These are phyloP conservation scores for Purshia tridentata DNA, from an alignment of 306 rosid species.

Conservation along the genomic window DNA sequence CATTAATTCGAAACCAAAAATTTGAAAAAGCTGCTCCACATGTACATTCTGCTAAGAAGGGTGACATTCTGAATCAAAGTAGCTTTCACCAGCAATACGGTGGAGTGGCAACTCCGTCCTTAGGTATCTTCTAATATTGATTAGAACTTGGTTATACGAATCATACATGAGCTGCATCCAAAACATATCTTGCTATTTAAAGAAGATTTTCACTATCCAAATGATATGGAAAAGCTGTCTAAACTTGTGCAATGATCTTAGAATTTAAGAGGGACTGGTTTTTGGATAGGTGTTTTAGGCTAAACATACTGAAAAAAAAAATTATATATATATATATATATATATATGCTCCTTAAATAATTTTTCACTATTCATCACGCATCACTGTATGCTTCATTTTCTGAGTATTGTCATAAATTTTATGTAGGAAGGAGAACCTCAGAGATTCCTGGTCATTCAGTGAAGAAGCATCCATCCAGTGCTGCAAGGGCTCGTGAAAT, in stretches of 20 bases:
- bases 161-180: not conserved
- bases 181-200: not conserved
- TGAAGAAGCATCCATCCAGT: slow-evolving; percentile 24
- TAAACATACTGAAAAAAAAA: not conserved
- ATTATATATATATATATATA: no score
- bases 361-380: not conserved
- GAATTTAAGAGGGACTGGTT: not conserved
- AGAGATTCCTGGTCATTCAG: slow-evolving; percentile 32
- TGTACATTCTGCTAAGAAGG: slow-evolving; percentile 45
- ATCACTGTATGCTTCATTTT: not conserved
- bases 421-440: slow-evolving; percentile 40
- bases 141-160: not conserved
- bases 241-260: not conserved
- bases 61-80: slow-evolving; percentile 33
- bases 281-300: not conserved
- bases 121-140: slow-evolving; percentile 27
- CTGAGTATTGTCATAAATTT: not conserved
- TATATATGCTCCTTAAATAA: no score
- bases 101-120: slow-evolving; percentile 34
- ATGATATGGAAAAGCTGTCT: not conserved
- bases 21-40: slow-evolving; percentile 36
- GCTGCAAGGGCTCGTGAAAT: slow-evolving; percentile 29
- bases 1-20: slow-evolving; percentile 51
- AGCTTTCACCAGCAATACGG: slow-evolving; percentile 31
- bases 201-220: not conserved